These are phyloP conservation scores for Lagerstroemia speciosa DNA, from an alignment of 345 rosid species.

Conservation along the genomic window DNA sequence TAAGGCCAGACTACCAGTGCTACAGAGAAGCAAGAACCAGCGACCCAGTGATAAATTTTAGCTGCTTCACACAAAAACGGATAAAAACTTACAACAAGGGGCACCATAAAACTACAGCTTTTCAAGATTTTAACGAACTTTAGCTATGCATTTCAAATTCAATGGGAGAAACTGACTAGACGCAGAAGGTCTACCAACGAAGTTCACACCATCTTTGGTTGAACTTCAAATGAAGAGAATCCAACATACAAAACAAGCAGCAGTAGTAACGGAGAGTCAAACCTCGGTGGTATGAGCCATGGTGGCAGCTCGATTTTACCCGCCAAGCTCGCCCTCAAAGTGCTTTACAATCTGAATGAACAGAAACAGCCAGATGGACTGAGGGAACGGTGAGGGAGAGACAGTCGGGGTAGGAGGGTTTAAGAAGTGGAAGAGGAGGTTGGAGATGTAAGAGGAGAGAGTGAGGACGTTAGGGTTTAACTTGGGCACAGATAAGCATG, in stretches of 20 bases:
- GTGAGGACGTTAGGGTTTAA: not conserved
- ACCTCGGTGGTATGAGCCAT: conserved; percentile 7
- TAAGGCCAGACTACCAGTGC: not conserved
- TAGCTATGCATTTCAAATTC: not conserved
- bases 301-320: not conserved
- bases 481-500: not conserved
- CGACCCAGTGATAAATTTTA: not conserved
- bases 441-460: not conserved
- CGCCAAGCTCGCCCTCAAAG: not conserved
- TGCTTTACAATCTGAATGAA: not conserved
- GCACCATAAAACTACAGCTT: not conserved
- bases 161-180: not conserved
- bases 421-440: not conserved
- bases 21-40: not conserved
- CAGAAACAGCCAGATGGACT: not conserved
- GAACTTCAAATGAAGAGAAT: not conserved
- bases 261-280: not conserved
- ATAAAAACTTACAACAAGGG: too few species aligned
- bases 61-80: too few species aligned
- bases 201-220: not conserved
- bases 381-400: not conserved
- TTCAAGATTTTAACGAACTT: not conserved
- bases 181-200: not conserved
- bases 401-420: not conserved
- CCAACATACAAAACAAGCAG: conserved; percentile 1